Conservation (phyloP, 2,329 filamentous ascomycete genomes). For the Zymoseptoria crescenta region DNA sequence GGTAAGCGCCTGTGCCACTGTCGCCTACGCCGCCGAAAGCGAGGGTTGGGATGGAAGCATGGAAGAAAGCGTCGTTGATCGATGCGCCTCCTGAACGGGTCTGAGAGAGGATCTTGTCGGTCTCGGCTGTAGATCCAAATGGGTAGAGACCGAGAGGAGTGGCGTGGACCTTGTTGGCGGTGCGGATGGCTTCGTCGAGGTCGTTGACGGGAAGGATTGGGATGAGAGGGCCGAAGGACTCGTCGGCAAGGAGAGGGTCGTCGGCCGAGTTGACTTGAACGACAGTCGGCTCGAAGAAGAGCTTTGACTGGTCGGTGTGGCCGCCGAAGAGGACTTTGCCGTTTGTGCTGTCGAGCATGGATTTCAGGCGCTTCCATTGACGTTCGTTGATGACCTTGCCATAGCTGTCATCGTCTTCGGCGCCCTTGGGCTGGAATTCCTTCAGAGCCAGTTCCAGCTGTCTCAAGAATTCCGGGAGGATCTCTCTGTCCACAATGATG, state of each 20-base stretch:
- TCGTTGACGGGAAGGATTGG: slow-evolving; percentile 69
- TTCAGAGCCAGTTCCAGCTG: slow-evolving; percentile 62
- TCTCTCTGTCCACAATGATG: slow-evolving; percentile 68
- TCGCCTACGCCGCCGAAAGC: slow-evolving; percentile 79
- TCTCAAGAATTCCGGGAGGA: slow-evolving; percentile 57
- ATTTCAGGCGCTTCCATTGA: slow-evolving; percentile 76
- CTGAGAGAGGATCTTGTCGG: slow-evolving; percentile 50
- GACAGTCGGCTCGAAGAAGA: slow-evolving; percentile 88
- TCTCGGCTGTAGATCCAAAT: slow-evolving; percentile 76
- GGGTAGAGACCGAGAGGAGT: slow-evolving; percentile 79
- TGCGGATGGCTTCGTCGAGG: slow-evolving; percentile 76
- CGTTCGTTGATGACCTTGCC: slow-evolving; percentile 70
- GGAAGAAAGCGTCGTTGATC: slow-evolving; percentile 56
- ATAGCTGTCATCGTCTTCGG: slow-evolving; percentile 69
- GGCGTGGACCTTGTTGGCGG: slow-evolving; percentile 71
- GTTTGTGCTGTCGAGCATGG: slow-evolving; percentile 75
- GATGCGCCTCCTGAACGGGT: slow-evolving; percentile 46
- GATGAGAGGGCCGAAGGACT: slow-evolving; percentile 91
- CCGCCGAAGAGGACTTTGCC: slow-evolving; percentile 87
- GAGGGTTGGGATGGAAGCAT: slow-evolving; percentile 61
- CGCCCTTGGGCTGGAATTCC: slow-evolving; percentile 77
- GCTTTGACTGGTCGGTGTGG: slow-evolving; percentile 66
- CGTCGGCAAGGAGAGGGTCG: slow-evolving; percentile 71
- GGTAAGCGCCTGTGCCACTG: slow-evolving; percentile 68
- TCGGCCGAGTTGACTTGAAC: slow-evolving; percentile 69